A percentile compares a stretch with the other conserved stretches of the same genome.
Conservation (phyloP, 2,329 filamentous ascomycete genomes). For the Penicillium sp. region DNA sequence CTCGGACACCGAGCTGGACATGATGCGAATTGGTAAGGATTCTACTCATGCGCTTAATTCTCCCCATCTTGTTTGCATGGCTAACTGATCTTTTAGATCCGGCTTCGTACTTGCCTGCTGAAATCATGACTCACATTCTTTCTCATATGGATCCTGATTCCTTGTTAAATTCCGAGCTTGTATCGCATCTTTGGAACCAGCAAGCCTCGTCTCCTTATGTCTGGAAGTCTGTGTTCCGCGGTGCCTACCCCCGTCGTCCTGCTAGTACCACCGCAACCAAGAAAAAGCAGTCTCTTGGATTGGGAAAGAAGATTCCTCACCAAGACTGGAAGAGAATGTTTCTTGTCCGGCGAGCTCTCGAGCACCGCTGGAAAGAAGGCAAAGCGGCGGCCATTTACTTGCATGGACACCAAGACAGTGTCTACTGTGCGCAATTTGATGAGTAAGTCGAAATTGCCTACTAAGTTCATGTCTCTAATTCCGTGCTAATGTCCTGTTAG, state of each 20-base stretch:
- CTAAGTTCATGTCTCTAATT: neutral
- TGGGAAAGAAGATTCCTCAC: constrained; percentile 55
- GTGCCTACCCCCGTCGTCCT: constrained; percentile 50
- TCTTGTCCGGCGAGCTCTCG: constrained; percentile 70
- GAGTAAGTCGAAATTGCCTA: constrained; percentile 60
- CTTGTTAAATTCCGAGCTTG: constrained; percentile 55
- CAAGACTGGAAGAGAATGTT: constrained; percentile 89
- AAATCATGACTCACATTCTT: constrained; percentile 60
- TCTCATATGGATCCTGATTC: constrained; percentile 60
- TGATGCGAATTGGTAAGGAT: constrained; percentile 39
- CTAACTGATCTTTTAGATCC: constrained; percentile 47
- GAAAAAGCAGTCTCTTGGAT: constrained; percentile 53
- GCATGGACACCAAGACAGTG: constrained; percentile 90
- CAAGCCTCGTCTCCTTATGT: constrained; percentile 58
- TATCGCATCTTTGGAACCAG: constrained; percentile 58
- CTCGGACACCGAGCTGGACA: constrained; percentile 34
- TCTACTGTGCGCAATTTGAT: constrained; percentile 97
- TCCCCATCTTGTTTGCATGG: neutral
- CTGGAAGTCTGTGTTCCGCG: constrained; percentile 63
- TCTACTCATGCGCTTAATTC: neutral
- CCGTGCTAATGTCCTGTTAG: constrained; percentile 49
- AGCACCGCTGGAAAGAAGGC: constrained; percentile 75
- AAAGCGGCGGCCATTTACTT: constrained; percentile 82
- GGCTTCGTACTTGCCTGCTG: constrained; percentile 55
- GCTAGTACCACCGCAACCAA: constrained; percentile 36